A percentile compares a stretch with the other conserved stretches of the same genome.
Evolutionary conservation across 106 monocot species (phyloP).

Genomic region (Narthecium ossifragum): DNA sequence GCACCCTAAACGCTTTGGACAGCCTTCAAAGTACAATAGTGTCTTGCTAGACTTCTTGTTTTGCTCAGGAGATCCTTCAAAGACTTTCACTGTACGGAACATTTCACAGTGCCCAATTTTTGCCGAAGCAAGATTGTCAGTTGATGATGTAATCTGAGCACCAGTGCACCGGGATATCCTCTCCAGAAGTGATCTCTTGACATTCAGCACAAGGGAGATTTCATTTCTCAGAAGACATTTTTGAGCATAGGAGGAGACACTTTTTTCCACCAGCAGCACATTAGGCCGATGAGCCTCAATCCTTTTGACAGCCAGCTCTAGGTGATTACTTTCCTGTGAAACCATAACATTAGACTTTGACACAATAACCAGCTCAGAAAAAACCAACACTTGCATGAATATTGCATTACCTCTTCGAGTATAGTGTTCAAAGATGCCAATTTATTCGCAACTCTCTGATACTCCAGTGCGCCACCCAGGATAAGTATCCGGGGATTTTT

Average conservation of each 20-base stretch:
- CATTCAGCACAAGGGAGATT: slow-evolving; percentile 88
- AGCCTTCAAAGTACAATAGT: slow-evolving; percentile 94
- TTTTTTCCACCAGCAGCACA: slow-evolving; percentile 89
- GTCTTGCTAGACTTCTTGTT: slow-evolving; percentile 60
- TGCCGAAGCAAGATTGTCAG: slow-evolving; percentile 54
- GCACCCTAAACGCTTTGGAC: slow-evolving; percentile 79
- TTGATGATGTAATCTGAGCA: slow-evolving; percentile 61
- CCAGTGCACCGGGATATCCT: slow-evolving; percentile 83
- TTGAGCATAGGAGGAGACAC: slow-evolving; percentile 78
- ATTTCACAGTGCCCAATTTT: slow-evolving; percentile 67
- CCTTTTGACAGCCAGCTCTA: slow-evolving; percentile 54
- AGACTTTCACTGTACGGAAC: slow-evolving; percentile 57
- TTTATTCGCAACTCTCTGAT: slow-evolving; percentile 60
- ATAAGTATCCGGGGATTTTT: slow-evolving; percentile 65
- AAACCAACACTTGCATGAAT: too few species aligned
- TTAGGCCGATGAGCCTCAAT: slow-evolving; percentile 69
- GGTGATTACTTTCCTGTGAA: slow-evolving; percentile 63
- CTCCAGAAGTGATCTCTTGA: slow-evolving; percentile 75
- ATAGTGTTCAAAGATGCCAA: slow-evolving; percentile 78
- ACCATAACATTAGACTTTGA: slow-evolving; percentile 4
- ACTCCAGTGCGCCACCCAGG: slow-evolving; percentile 81
- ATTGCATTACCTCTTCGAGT: slow-evolving; percentile 63
- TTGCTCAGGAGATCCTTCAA: slow-evolving; percentile 25
- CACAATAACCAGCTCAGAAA: too few species aligned
- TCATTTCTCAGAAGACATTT: slow-evolving; percentile 76